Base-by-base conservation (phyloP, 257 asterid species). In the Penstemon barbatus region DNA sequence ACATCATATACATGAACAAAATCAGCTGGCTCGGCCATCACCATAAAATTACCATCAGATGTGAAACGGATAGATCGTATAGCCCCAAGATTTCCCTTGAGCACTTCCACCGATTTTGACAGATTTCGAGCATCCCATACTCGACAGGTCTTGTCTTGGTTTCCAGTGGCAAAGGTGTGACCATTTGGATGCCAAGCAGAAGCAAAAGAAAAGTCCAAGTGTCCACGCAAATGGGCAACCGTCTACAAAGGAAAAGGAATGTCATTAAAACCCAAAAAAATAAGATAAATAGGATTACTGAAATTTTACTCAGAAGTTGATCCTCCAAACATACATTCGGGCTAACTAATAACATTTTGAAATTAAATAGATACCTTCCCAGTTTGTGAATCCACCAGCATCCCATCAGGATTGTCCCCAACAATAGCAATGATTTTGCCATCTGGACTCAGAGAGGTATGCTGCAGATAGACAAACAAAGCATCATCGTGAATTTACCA, bases 101-200 rank as follows among this genome's bases (percentile, higher is more conserved):
- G 85, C 11, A 82, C 85, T 39, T 85, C 85, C 5, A 86, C 70
- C 2, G 90, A 86, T 39, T 77, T 77, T 4, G 90, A 84, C 41
- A 86, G 82, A 71, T 84, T 80, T 1, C 90, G 86, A 8, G 82
- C 72, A 68, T 86, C 93, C 90, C 93, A 86, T 33, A 86, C 85
- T 43, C 93, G 77, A 66, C 90, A 86, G 38, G 93, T 86, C 71
- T 86, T 84, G 79, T 86, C 93, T 72, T 86, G 93, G 78, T 86
- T 86, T 57, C 93, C 93, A 0, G 93, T 86, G 70, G 93, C 90
- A 68, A 86, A 82, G 19, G 60, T 69, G 66, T 73, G 33, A 36
- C 93, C 93, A 33, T 82, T 79, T 37, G 88, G 89, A 71, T 84
- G 92, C 92, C 92, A 86, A 39, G 92, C 92, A 33, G 92, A 84